phyloP scores from a whole-genome alignment of 2,329 filamentous ascomycete genomes.

The Colletotrichum incanum region DNA sequence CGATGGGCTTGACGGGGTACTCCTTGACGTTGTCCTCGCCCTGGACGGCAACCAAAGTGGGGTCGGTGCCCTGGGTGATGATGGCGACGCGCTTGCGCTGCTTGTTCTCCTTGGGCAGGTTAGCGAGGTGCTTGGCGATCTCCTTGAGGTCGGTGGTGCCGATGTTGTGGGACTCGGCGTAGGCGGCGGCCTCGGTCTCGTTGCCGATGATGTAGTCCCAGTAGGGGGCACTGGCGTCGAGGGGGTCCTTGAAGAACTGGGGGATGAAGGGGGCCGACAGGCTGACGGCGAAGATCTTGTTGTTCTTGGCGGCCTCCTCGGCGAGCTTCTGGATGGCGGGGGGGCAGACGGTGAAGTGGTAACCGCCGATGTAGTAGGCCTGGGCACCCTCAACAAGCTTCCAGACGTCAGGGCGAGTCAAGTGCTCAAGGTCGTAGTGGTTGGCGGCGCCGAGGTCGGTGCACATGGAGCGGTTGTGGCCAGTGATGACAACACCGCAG shows the following conservation, averaged over 20 bases:
- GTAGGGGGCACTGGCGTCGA: slow-evolving; percentile 89
- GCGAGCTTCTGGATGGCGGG: slow-evolving; percentile 91
- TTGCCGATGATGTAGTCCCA: slow-evolving; percentile 98
- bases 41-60: slow-evolving; percentile 87
- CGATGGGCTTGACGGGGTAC: slow-evolving; percentile 86
- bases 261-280: slow-evolving; percentile 96
- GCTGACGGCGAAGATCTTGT: slow-evolving; percentile 94
- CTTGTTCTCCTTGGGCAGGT: slow-evolving; percentile 92
- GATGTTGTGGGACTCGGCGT: slow-evolving; percentile 85
- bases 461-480: slow-evolving; percentile 94
- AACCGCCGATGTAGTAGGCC: slow-evolving; percentile 94
- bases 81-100: slow-evolving; percentile 89
- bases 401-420: slow-evolving; percentile 95
- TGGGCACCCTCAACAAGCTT: slow-evolving; percentile 89
- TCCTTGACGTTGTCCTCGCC: slow-evolving; percentile 79
- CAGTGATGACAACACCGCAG: slow-evolving; percentile 97
- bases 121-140: slow-evolving; percentile 88
- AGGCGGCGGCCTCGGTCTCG: slow-evolving; percentile 93
- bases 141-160: slow-evolving; percentile 83
- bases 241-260: slow-evolving; percentile 97
- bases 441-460: slow-evolving; percentile 97
- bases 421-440: slow-evolving; percentile 94
- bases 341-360: slow-evolving; percentile 97
- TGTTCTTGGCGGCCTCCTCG: slow-evolving; percentile 87
- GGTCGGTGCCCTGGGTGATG: slow-evolving; percentile 94